Conservation (phyloP, 495 filamentous ascomycete genomes). For the Aspergillus panamensis region DNA sequence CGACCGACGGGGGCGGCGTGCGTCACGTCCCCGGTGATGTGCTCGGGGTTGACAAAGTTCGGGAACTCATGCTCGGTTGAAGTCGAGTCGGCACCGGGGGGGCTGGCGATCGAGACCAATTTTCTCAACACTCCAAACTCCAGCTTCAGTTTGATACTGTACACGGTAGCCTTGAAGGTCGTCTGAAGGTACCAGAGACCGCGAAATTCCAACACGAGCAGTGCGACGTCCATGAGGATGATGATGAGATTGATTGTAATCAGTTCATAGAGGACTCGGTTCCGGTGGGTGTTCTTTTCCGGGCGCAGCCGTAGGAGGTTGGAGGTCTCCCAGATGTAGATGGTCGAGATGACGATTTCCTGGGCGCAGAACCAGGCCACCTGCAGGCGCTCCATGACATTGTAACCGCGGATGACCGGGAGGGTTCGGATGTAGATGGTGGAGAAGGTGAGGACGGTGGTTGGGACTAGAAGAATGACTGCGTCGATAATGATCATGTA, state of each 20-base stretch:
- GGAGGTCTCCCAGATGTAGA: conserved; percentile 55
- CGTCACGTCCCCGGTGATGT: conserved; percentile 38
- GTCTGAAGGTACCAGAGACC: conserved; percentile 52
- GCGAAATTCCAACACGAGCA: conserved; percentile 53
- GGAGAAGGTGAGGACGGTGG: conserved; percentile 52
- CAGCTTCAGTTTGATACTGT: conserved; percentile 61
- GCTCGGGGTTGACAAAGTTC: conserved; percentile 37
- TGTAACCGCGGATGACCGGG: conserved; percentile 43
- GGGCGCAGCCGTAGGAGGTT: conserved; percentile 42
- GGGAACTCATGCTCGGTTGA: conserved; percentile 38
- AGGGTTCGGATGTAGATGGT: conserved; percentile 28
- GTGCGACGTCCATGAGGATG: conserved; percentile 51
- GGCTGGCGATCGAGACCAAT: conserved; percentile 37
- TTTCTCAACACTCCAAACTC: conserved; percentile 56
- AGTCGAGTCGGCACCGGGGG: conserved; percentile 29
- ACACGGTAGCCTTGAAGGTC: conserved; percentile 54
- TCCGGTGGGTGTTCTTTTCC: conserved; percentile 37
- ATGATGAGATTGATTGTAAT: conserved; percentile 55
- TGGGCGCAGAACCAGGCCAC: conserved; percentile 57
- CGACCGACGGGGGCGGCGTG: conserved; percentile 29
- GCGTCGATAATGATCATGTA: conserved; percentile 56
- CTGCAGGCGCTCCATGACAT: conserved; percentile 57
- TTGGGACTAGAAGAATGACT: conserved; percentile 47
- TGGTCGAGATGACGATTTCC: conserved; percentile 53
- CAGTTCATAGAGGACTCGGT: conserved; percentile 49